Evolutionary conservation across 1,284 basidiomycete genomes (phyloP).

Genomic region (Pseudozyma thailandica): DNA sequence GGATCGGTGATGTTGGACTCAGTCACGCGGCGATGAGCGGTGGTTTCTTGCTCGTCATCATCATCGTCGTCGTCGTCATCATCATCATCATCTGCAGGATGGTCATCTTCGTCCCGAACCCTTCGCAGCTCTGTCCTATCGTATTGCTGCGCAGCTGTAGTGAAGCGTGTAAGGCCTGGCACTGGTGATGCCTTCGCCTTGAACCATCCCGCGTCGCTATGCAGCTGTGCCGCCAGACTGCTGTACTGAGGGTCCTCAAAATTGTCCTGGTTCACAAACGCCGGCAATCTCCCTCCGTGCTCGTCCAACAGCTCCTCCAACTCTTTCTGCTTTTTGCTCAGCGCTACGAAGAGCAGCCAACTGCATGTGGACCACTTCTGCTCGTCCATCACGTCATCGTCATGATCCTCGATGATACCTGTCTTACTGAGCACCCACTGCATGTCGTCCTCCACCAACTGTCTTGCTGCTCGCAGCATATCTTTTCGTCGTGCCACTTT

Average conservation of each 20-base stretch:
- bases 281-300: constrained; percentile 31
- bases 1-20: constrained; percentile 53
- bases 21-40: constrained; percentile 23
- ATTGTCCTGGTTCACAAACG: constrained; percentile 28
- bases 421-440: constrained; percentile 64
- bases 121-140: constrained; percentile 1
- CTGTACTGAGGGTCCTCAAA: constrained; percentile 43
- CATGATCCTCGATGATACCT: constrained; percentile 64
- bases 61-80: constrained; percentile 43
- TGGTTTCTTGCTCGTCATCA: constrained; percentile 29
- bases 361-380: constrained; percentile 65
- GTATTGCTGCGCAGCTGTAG: constrained; percentile 3
- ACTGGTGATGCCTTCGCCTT: constrained; percentile 35
- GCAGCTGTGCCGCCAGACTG: constrained; percentile 44
- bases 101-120: background rate
- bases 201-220: constrained; percentile 47
- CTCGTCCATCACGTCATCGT: constrained; percentile 66
- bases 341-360: constrained; percentile 61
- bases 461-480: constrained; percentile 52
- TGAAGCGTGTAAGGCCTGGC: constrained; percentile 40
- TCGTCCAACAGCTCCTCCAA: constrained; percentile 50
- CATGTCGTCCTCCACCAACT: constrained; percentile 62
- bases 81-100: constrained; percentile 10
- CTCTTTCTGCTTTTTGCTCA: constrained; percentile 54
- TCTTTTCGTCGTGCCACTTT: constrained; percentile 54